Evolutionary conservation across 176 grass and related monocot genomes (phyloP).

Genomic region (Musa beccarii): DNA sequence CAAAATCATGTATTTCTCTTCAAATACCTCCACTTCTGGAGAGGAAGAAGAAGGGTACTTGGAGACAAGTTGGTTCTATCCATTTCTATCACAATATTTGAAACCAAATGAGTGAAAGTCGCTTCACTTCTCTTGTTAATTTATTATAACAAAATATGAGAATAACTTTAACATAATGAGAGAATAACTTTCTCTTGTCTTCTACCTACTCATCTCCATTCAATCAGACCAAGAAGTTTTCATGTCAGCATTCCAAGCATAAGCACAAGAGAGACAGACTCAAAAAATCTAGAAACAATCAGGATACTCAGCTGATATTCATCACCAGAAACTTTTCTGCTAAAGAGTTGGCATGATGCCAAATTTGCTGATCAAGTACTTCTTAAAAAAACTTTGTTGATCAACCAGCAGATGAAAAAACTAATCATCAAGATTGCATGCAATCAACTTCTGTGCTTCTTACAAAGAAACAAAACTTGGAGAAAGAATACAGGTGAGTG

Average conservation of each 20-base stretch:
- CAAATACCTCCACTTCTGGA: neutral
- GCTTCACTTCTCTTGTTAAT: neutral
- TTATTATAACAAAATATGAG: neutral
- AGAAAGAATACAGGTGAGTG: too few relatives aligned
- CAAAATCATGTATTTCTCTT: too few relatives aligned
- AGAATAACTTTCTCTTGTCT: neutral
- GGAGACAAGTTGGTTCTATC: neutral
- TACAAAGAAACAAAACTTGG: neutral
- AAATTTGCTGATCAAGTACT: too few relatives aligned
- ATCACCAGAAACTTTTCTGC: too few relatives aligned
- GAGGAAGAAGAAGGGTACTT: neutral
- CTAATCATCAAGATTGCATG: neutral
- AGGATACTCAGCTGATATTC: too few relatives aligned
- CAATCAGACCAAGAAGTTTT: neutral
- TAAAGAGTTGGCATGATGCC: too few relatives aligned
- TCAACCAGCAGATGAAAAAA: neutral
- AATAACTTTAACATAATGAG: neutral
- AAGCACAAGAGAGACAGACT: neutral
- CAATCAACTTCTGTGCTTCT: neutral
- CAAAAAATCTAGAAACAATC: too few relatives aligned
- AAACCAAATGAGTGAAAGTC: neutral
- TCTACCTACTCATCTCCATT: neutral
- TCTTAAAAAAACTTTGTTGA: too few relatives aligned
- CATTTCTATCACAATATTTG: neutral
- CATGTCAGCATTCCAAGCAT: neutral